Evolutionary conservation across 768 basidiomycete genomes (phyloP), one percentile per base, ranked within the genome.

Genomic region (Xerocomellus intermedius): DNA sequence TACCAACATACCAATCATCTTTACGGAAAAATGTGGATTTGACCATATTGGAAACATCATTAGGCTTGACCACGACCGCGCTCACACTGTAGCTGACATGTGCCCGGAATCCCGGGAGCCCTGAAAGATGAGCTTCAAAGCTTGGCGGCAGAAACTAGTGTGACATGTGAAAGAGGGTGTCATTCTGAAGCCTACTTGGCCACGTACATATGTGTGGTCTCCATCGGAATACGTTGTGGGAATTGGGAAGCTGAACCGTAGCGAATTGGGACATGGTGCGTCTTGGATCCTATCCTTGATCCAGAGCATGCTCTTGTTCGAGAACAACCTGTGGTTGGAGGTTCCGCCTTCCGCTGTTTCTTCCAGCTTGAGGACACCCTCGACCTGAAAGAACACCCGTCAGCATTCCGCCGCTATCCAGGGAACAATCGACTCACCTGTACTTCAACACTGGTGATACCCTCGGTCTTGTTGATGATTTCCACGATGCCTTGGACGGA

Each of bases 41-140:
- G 24, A 82, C 75, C 14, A 75, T 64, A n/a, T 74, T 75, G 55
- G 55, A 68, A 32, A 74, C 77, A 22, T 71, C 70, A 52, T 69
- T 71, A 38, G 77, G 78, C 61, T 82, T 84, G 55, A 76, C 71
- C 24, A 83, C 77, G 24, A 75, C 71, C 1, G 77, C 83, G 49
- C 74, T 79, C 9, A 89, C 76, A 26, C 75, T 76, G 64, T 91
- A 91, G 24, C 81, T 80, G 49, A 88, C 82, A 8, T 69, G 79
- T 14, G 89, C 87, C 16, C 76, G 74, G 63, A 91, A 89, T 1
- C 89, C 89, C 10, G 89, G 89, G 8, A 90, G 67, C 4, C 88
- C 88, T 13, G 81, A 79, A 17, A 91, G 73, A 58, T 84, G 86
- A 16, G 85, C 82, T 53, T 82, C 75, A 57, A 83, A 85, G 13